These are phyloP conservation scores for Trichosporon ovoides DNA, from an alignment of 1,284 basidiomycete species.

Conservation along the genomic window DNA sequence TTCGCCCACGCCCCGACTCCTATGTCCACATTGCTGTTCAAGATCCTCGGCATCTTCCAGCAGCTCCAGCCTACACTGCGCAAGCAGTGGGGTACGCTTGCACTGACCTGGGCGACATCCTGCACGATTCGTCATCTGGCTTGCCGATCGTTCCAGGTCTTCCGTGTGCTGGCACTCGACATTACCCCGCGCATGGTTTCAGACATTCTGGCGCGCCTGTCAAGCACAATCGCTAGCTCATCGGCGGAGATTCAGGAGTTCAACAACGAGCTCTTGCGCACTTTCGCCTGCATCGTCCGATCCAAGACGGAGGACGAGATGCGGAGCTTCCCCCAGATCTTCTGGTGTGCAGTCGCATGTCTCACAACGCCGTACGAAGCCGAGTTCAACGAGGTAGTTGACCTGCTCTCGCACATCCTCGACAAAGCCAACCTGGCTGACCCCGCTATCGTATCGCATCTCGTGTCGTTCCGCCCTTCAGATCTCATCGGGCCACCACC, in stretches of 20 bases:
- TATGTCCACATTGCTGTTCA: conserved; percentile 64
- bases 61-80: conserved; percentile 64
- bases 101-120: conserved; percentile 77
- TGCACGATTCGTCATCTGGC: conserved; percentile 82
- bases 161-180: conserved; percentile 71
- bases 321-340: conserved; percentile 68
- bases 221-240: conserved; percentile 73
- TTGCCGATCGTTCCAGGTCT: conserved; percentile 84
- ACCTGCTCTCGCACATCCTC: conserved; percentile 66
- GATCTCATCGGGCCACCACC: conserved; percentile 64
- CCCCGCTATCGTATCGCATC: conserved; percentile 57
- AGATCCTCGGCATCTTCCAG: conserved; percentile 63
- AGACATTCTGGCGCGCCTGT: conserved; percentile 72
- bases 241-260: conserved; percentile 70
- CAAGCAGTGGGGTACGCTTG: conserved; percentile 73
- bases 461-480: conserved; percentile 63
- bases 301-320: conserved; percentile 58
- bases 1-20: conserved; percentile 54
- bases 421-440: conserved; percentile 69
- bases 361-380: conserved; percentile 75
- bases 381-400: conserved; percentile 69
- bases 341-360: conserved; percentile 80
- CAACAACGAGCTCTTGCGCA: conserved; percentile 74
- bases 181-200: conserved; percentile 70
- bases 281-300: conserved; percentile 64